Conservation (phyloP, 1,139 yeast genomes). For the Scheffersomyces illinoinensis region DNA sequence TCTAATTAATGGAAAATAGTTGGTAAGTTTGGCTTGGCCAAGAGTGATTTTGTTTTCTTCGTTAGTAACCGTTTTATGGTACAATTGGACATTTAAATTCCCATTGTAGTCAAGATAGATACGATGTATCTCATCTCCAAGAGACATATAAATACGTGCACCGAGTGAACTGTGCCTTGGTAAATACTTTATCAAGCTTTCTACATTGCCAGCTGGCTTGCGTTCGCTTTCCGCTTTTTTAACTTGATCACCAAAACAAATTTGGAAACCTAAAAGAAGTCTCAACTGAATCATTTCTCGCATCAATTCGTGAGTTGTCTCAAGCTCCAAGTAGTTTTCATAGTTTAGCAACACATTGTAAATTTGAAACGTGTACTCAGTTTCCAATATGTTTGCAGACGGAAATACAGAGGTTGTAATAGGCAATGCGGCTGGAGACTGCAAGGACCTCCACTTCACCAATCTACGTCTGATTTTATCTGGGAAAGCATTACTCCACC, state of each 20-base stretch:
- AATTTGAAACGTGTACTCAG: slow-evolving; percentile 60
- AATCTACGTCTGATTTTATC: slow-evolving; percentile 60
- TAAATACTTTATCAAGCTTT: slow-evolving; percentile 43
- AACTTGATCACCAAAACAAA: slow-evolving; percentile 72
- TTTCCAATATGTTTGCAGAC: slow-evolving; percentile 59
- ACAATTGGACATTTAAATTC: slow-evolving; percentile 75
- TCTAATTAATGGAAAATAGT: slow-evolving; percentile 60
- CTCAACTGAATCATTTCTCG: slow-evolving; percentile 87
- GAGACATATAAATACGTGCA: slow-evolving; percentile 66
- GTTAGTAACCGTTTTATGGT: slow-evolving; percentile 34
- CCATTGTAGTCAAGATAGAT: slow-evolving; percentile 71
- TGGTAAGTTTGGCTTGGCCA: slow-evolving; percentile 16
- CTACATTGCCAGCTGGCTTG: slow-evolving; percentile 57
- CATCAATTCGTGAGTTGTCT: slow-evolving; percentile 63
- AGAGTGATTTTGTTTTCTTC: slow-evolving; percentile 24
- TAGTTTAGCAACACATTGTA: slow-evolving; percentile 64
- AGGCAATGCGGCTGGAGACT: slow-evolving; percentile 93
- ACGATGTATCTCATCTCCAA: slow-evolving; percentile 84
- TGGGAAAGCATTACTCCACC: slow-evolving; percentile 93
- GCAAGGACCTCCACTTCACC: slow-evolving; percentile 89
- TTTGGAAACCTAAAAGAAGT: slow-evolving; percentile 84
- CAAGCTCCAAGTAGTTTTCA: slow-evolving; percentile 51
- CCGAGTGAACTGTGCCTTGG: slow-evolving; percentile 44
- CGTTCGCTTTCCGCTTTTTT: slow-evolving; percentile 63
- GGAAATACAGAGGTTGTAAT: slow-evolving; percentile 79